Evolutionary conservation across 192 early-diverging fungal species (phyloP), one percentile per base, ranked within the genome.

Genomic region (Mortierella hygrophila): DNA sequence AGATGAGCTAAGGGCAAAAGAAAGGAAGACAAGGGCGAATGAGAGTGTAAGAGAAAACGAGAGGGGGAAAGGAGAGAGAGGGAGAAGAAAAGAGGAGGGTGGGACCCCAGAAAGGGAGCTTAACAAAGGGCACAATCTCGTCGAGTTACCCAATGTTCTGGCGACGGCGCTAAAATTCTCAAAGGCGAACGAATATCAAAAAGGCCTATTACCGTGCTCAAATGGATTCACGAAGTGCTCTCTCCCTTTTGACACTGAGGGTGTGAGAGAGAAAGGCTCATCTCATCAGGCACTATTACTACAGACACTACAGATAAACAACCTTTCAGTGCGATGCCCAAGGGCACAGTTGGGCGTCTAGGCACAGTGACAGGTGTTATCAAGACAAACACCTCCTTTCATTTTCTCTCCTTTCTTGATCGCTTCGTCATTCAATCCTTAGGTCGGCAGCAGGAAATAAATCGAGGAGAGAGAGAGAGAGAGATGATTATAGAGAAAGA

Each of bases 21-120:
- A 76, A 26, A 68, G 55, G 46, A 68, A 35, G 21, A 57, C 6
- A 41, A 76, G 38, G 68, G 75, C n/a, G 75, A 68, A 16, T 2
- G 9, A 35, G 54, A 60, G 55, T 54, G 54, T n/a, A 11, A 20
- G 38, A 44, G 74, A 42, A 20, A 54, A 20, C 13, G 47, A 49
- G 47, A 18, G 13, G 16, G 16, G 11, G 47, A 15, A 15, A 49
- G 4, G 32, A 32, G 40, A 16, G 35, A 35, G 35, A 35, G 1
- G 35, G 35, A 57, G 41, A 68, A 29, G 41, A 35, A 46, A 46
- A 20, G 40, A 16, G 20, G 40, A 26, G 32, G 60, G 60, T 68
- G 57, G 75, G 42, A 68, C 26, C 37, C 41, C 11, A 41, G 40
- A 41, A 65, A 26, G 60, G 9, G 29, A 32, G 49, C 18, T 52